Evolutionary conservation across 352 stramenopile genomes (phyloP).

Genomic region (Phytophthora multivora): DNA sequence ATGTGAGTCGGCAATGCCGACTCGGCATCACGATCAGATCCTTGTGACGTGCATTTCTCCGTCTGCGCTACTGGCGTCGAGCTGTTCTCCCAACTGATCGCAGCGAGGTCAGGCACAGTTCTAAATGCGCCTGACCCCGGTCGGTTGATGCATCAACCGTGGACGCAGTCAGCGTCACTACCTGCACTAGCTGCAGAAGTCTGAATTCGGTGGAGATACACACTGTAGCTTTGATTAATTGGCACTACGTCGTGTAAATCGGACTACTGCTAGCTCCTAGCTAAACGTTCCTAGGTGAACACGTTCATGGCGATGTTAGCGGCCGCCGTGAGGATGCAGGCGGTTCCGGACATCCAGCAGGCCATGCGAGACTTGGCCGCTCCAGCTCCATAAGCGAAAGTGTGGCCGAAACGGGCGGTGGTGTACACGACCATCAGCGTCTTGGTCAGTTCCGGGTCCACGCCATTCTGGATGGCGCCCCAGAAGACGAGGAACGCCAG

Average conservation of each 20-base stretch:
- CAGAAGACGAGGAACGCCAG: constrained; percentile 50
- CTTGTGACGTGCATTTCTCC: constrained; percentile 11
- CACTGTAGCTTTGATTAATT: too few relatives aligned
- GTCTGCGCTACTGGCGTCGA: background rate
- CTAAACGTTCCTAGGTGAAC: too few relatives aligned
- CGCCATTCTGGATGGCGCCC: constrained; percentile 42
- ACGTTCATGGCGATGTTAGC: constrained; percentile 24
- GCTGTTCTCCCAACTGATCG: background rate
- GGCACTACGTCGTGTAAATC: too few relatives aligned
- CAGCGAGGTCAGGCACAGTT: background rate
- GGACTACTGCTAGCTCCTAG: too few relatives aligned
- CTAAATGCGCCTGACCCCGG: background rate
- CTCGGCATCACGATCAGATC: background rate
- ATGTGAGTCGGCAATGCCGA: background rate
- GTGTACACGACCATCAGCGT: constrained; percentile 47
- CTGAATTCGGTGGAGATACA: too few relatives aligned
- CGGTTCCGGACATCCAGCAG: constrained; percentile 32
- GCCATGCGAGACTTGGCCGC: constrained; percentile 31
- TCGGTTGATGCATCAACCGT: background rate
- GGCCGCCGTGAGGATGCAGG: constrained; percentile 27
- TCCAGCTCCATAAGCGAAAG: constrained; percentile 40
- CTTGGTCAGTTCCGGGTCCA: constrained; percentile 40
- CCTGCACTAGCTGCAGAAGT: too few relatives aligned
- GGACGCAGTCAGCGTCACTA: too few relatives aligned
- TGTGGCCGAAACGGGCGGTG: constrained; percentile 44